Percentiles rank a stretch among this genome's conserved stretches.
Conservation (phyloP, 805 yeast species). For the Metschnikowia rubicola region DNA sequence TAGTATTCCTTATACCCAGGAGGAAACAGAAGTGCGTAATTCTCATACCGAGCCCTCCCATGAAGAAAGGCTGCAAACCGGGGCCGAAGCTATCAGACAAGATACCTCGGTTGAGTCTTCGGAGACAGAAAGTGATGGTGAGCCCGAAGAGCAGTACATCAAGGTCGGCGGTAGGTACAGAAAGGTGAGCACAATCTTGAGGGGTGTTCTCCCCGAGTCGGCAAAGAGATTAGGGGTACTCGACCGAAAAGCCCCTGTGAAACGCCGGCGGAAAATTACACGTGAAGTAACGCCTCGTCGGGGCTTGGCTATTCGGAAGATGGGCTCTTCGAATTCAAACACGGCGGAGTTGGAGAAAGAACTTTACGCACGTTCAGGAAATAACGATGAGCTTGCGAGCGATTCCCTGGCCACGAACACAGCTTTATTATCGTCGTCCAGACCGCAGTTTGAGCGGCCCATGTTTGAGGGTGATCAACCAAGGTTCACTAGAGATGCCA, state of each 20-base stretch:
- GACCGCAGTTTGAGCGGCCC: too few species aligned
- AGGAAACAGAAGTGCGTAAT: background rate
- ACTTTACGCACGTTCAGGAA: conserved; percentile 1
- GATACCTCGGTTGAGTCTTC: background rate
- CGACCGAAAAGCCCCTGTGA: conserved; percentile 8
- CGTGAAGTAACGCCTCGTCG: conserved; percentile 23
- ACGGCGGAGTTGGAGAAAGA: conserved; percentile 11
- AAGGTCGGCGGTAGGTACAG: conserved; percentile 18
- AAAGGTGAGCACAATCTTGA: conserved; percentile 29
- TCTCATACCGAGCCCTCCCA: background rate
- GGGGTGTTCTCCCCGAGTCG: conserved; percentile 40
- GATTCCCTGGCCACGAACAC: background rate
- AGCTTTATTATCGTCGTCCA: background rate
- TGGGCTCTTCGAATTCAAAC: conserved; percentile 1
- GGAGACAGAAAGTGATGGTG: background rate
- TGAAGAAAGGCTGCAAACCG: background rate
- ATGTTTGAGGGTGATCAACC: too few species aligned
- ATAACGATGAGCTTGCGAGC: background rate
- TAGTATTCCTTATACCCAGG: conserved; percentile 5
- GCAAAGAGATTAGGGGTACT: conserved; percentile 31
- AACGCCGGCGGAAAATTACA: conserved; percentile 1
- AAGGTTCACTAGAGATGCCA: background rate
- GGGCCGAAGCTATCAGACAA: background rate
- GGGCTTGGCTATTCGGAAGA: conserved; percentile 37
- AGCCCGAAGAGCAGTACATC: conserved; percentile 15